Evolutionary conservation across 2,329 filamentous ascomycete species (phyloP).

Genomic region (Dothideomycetes sp.): DNA sequence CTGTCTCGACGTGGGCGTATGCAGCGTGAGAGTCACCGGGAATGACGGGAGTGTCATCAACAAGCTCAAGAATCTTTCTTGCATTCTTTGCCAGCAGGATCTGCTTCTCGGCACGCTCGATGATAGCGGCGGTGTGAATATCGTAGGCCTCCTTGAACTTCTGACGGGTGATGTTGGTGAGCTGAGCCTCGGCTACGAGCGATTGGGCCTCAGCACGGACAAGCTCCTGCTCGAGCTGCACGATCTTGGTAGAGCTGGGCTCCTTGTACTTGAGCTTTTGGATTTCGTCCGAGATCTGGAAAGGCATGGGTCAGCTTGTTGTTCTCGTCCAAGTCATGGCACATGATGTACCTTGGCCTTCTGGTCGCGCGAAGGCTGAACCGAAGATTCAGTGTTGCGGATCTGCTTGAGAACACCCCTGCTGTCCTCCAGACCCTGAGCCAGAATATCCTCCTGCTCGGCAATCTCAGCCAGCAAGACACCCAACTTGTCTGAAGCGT

Average conservation of each 20-base stretch:
- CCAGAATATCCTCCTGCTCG: constrained; percentile 84
- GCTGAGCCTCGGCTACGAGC: constrained; percentile 88
- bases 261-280: constrained; percentile 86
- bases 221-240: constrained; percentile 88
- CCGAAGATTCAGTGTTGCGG: constrained; percentile 87
- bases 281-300: constrained; percentile 76
- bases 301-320: background rate
- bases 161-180: constrained; percentile 90
- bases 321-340: background rate
- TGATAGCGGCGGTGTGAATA: constrained; percentile 76
- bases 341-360: constrained; percentile 54
- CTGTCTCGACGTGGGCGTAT: constrained; percentile 58
- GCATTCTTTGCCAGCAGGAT: constrained; percentile 88
- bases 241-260: constrained; percentile 69
- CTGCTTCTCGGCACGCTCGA: constrained; percentile 95
- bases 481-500: constrained; percentile 91
- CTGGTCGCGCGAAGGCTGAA: constrained; percentile 82
- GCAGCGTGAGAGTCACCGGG: constrained; percentile 68
- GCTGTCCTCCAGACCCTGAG: constrained; percentile 78
- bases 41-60: constrained; percentile 84
- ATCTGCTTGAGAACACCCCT: constrained; percentile 79
- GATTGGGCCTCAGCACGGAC: constrained; percentile 94
- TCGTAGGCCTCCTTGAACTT: constrained; percentile 95
- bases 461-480: constrained; percentile 87
- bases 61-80: constrained; percentile 68